Evolutionary conservation across 139 green algal genomes (phyloP).

Genomic region (Zygnema cylindricum): DNA sequence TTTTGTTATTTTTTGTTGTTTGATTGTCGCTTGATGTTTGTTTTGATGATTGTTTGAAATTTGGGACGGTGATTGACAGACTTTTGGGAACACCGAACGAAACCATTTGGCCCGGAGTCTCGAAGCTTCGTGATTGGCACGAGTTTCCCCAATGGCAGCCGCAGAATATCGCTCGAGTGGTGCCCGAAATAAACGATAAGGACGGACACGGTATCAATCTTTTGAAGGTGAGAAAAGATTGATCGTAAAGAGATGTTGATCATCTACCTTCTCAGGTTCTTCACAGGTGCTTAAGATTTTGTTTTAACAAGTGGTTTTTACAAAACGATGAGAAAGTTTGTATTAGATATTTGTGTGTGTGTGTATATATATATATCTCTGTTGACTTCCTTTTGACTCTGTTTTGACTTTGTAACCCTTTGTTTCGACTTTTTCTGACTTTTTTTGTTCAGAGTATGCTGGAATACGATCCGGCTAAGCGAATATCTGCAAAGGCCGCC

Average conservation of each 20-base stretch:
- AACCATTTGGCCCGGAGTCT: constrained; percentile 78
- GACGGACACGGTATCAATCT: constrained; percentile 61
- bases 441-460: constrained; percentile 79
- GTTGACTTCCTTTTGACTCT: too few species aligned
- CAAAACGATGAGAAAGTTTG: too few species aligned
- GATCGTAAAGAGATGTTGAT: too few species aligned
- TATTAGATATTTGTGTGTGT: too few species aligned
- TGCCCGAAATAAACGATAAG: constrained; percentile 78
- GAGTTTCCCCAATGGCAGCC: constrained; percentile 80
- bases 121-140: constrained; percentile 84
- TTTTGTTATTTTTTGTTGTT: background rate
- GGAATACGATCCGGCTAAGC: constrained; percentile 77
- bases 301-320: too few species aligned
- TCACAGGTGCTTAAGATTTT: too few species aligned
- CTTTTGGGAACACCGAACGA: constrained; percentile 84
- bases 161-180: constrained; percentile 73
- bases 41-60: too few species aligned
- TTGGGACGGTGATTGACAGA: constrained; percentile 42
- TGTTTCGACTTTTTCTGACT: too few species aligned
- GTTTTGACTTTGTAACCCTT: too few species aligned
- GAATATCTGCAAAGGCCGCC: constrained; percentile 91
- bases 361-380: too few species aligned
- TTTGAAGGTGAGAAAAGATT: constrained; percentile 50
- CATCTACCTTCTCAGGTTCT: too few species aligned
- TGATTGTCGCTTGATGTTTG: background rate